Evolutionary conservation across 805 yeast species (phyloP).

Genomic region (Wickerhamiella shivajii): DNA sequence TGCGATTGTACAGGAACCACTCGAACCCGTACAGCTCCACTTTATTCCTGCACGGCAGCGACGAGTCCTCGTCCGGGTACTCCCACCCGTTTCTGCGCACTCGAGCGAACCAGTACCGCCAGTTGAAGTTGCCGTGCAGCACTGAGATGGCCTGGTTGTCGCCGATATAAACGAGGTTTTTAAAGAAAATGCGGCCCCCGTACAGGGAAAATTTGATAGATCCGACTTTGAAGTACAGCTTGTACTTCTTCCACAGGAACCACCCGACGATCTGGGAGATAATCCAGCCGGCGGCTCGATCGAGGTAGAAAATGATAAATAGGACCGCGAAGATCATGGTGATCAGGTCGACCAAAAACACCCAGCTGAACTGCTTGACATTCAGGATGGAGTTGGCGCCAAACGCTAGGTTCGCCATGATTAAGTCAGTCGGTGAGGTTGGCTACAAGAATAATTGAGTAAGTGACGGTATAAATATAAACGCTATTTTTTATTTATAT

Average conservation of each 20-base stretch:
- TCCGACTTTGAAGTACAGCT: conserved; percentile 49
- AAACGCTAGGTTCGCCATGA: conserved; percentile 10
- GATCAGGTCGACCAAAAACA: conserved; percentile 74
- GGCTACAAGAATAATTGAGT: too few relatives aligned
- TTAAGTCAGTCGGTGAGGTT: too few relatives aligned
- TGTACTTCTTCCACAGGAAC: conserved; percentile 47
- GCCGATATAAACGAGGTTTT: conserved; percentile 60
- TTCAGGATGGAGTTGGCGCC: conserved; percentile 19
- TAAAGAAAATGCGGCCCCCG: conserved; percentile 71
- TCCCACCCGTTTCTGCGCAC: conserved; percentile 22
- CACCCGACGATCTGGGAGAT: conserved; percentile 38
- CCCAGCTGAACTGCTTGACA: conserved; percentile 37
- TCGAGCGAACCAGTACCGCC: conserved; percentile 74
- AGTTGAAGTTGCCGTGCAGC: conserved; percentile 60
- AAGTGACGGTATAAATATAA: too few relatives aligned
- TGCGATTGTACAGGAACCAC: conserved; percentile 66
- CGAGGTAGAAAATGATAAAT: conserved; percentile 59
- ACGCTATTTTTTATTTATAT: too few relatives aligned
- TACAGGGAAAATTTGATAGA: conserved; percentile 62
- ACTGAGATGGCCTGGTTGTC: conserved; percentile 57
- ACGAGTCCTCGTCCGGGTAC: conserved; percentile 27
- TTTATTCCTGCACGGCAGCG: conserved; percentile 40
- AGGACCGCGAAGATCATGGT: conserved; percentile 47
- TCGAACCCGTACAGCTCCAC: conserved; percentile 66
- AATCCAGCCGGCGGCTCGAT: conserved; percentile 50